These are phyloP conservation scores for Tetraselmis striata DNA, from an alignment of 139 green algal genomes.

Conservation along the genomic window DNA sequence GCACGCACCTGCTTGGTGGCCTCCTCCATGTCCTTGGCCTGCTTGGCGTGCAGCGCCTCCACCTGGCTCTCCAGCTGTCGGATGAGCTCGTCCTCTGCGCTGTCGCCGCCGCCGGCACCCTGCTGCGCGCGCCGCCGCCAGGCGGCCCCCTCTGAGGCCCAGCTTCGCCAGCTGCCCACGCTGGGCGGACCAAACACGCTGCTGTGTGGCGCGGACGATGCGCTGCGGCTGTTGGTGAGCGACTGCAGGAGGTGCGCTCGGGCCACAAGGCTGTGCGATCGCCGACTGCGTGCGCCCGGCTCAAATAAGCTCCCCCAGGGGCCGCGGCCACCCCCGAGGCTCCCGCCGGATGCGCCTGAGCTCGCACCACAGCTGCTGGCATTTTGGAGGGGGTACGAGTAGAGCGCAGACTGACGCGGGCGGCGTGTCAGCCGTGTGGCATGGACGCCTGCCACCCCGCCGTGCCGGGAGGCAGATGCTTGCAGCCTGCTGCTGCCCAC, in stretches of 20 bases:
- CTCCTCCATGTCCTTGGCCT: not conserved
- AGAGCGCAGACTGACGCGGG: not conserved
- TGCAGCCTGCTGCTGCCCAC: not conserved
- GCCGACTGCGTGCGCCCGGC: not conserved
- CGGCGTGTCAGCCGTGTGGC: not conserved
- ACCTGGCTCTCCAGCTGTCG: not conserved
- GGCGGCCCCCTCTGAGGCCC: not conserved
- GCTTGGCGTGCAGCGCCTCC: not conserved
- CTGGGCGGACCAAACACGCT: not conserved
- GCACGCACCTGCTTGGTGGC: not conserved
- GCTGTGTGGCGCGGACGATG: not conserved
- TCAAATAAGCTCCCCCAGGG: not conserved
- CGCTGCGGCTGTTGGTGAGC: not conserved
- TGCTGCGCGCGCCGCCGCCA: too few species aligned
- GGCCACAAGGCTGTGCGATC: not conserved
- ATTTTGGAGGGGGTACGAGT: not conserved
- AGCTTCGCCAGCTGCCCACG: not conserved
- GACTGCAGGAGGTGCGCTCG: not conserved
- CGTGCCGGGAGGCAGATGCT: not conserved
- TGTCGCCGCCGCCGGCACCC: not conserved
- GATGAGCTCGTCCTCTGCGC: not conserved
- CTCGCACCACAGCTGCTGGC: not conserved
- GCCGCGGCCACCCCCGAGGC: not conserved
- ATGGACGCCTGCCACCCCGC: not conserved
- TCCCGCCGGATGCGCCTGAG: not conserved